These are phyloP conservation scores for Nitzschia sp. DNA, from an alignment of 108 stramenopile genomes.

Conservation along the genomic window DNA sequence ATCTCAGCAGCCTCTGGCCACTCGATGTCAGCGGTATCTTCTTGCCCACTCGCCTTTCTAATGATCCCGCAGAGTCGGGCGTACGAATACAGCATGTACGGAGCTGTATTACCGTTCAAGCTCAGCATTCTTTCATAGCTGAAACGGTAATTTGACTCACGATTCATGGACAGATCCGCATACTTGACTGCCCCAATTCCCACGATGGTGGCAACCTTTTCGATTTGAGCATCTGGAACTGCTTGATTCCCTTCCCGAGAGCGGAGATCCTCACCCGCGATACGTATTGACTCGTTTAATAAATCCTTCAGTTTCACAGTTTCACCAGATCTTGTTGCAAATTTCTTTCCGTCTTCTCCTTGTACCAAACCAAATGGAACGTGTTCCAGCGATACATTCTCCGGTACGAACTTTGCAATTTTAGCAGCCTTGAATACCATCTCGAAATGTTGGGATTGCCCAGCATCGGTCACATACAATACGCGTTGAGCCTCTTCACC, in stretches of 20 bases:
- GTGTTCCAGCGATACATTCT: slow-evolving; percentile 82
- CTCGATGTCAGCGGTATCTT: slow-evolving; percentile 40
- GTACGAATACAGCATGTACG: slow-evolving; percentile 98
- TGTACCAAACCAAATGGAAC: slow-evolving; percentile 98
- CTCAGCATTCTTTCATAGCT: slow-evolving; percentile 98
- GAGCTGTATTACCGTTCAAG: slow-evolving; percentile 98
- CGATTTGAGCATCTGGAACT: slow-evolving; percentile 47
- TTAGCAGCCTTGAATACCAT: slow-evolving; percentile 93
- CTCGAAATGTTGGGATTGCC: slow-evolving; percentile 94
- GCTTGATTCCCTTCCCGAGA: slow-evolving; percentile 52
- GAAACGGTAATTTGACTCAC: slow-evolving; percentile 96
- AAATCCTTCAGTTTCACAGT: slow-evolving; percentile 98
- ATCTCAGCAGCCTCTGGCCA: slow-evolving; percentile 79
- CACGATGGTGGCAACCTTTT: slow-evolving; percentile 76
- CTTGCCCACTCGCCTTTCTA: slow-evolving; percentile 86
- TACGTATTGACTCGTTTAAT: slow-evolving; percentile 90
- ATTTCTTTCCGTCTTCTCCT: slow-evolving; percentile 98
- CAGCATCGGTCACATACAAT: slow-evolving; percentile 96
- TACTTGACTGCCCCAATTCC: slow-evolving; percentile 99
- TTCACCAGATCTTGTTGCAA: slow-evolving; percentile 96
- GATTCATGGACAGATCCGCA: slow-evolving; percentile 96
- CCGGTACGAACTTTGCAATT: slow-evolving; percentile 73
- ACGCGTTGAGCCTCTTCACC: slow-evolving; percentile 87
- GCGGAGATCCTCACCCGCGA: slow-evolving; percentile 80
- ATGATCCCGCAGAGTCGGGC: slow-evolving; percentile 94